Conservation (phyloP, 2,329 filamentous ascomycete species). For the Sporothrix variecibatus region DNA sequence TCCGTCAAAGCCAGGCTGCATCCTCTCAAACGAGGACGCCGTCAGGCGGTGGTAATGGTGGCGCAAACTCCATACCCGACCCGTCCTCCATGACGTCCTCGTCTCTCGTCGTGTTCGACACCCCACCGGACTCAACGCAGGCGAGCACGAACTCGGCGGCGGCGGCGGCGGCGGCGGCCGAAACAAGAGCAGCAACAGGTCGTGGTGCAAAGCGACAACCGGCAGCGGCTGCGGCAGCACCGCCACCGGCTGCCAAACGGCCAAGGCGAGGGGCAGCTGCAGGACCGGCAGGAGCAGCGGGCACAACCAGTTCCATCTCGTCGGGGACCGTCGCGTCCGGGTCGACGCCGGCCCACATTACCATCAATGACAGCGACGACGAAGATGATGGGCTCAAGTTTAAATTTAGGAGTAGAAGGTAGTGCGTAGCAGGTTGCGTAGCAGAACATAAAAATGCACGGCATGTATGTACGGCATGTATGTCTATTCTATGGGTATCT, state of each 20-base stretch:
- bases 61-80: background rate
- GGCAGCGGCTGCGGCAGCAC: slow-evolving; percentile 24
- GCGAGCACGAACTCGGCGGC: slow-evolving; percentile 22
- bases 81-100: slow-evolving; percentile 16
- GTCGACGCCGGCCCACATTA: slow-evolving; percentile 1
- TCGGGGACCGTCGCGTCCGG: background rate
- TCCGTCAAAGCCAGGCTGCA: slow-evolving; percentile 30
- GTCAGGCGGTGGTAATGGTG: background rate
- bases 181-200: slow-evolving; percentile 35
- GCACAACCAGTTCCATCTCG: background rate
- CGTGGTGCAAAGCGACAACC: slow-evolving; percentile 39
- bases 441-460: background rate
- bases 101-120: slow-evolving; percentile 24
- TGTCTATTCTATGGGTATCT: slow-evolving; percentile 16
- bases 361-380: slow-evolving; percentile 32
- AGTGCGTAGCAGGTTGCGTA: background rate
- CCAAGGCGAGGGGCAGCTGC: slow-evolving; percentile 1
- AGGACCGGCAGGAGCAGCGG: background rate
- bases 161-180: slow-evolving; percentile 27
- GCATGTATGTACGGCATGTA: background rate
- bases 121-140: slow-evolving; percentile 35
- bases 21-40: slow-evolving; percentile 32
- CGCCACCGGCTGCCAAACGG: slow-evolving; percentile 24
- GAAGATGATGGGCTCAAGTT: slow-evolving; percentile 61
- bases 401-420: slow-evolving; percentile 55